phyloP scores from a whole-genome alignment of 352 stramenopile species.

The Globisporangium splendens region DNA sequence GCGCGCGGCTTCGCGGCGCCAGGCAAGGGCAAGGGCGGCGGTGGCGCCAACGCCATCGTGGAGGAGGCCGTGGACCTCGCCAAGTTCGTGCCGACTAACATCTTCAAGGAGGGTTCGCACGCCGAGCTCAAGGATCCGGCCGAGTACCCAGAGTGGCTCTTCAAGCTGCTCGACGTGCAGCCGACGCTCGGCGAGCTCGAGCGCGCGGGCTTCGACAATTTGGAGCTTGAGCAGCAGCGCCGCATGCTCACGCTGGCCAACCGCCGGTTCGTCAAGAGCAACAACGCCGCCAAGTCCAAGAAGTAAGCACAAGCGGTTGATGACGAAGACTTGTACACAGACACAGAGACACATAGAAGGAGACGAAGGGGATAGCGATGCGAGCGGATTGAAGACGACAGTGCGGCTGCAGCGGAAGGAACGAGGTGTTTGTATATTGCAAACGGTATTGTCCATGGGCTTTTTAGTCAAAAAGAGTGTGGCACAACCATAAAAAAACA shows the following conservation, averaged over 20 bases:
- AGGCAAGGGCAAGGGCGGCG: constrained; percentile 63
- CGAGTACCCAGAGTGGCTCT: constrained; percentile 86
- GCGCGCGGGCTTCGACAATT: constrained; percentile 74
- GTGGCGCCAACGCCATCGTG: constrained; percentile 35
- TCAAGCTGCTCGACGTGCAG: constrained; percentile 71
- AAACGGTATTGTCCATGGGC: background rate
- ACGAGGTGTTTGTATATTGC: too few species aligned
- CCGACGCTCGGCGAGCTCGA: constrained; percentile 75
- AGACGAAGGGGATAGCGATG: background rate
- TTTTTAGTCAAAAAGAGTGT: background rate
- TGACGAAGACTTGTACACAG: background rate
- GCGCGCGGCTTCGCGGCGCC: constrained; percentile 57
- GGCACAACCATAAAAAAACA: background rate
- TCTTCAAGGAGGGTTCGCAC: constrained; percentile 80
- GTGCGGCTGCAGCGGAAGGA: too few species aligned
- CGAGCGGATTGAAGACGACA: too few species aligned
- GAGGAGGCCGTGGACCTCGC: constrained; percentile 77
- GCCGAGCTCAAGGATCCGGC: constrained; percentile 73
- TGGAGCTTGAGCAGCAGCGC: constrained; percentile 73
- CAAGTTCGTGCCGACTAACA: constrained; percentile 79
- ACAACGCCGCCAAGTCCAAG: constrained; percentile 82
- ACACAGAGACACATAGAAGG: background rate
- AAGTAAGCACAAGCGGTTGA: constrained; percentile 78
- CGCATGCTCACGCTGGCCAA: constrained; percentile 76
- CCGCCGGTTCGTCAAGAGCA: constrained; percentile 63